Evolutionary conservation across 768 basidiomycete species (phyloP), one percentile per base, ranked within the genome.

Genomic region (Kwoniella bestiolae): DNA sequence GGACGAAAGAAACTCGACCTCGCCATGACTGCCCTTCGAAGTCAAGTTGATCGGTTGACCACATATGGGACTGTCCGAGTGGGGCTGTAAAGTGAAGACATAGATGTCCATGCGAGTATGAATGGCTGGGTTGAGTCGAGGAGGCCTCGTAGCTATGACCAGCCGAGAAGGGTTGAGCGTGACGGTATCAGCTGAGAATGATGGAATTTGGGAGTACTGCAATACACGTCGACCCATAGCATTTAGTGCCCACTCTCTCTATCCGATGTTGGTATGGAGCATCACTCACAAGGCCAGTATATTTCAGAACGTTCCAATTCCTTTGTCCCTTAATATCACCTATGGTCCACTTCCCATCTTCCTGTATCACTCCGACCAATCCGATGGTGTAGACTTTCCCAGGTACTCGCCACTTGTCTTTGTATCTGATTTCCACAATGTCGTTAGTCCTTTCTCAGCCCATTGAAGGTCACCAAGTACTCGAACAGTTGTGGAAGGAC

Each of bases 71-170:
- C 8, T 55, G 52, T 2, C 4, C 29, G 46, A 64, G 31, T 26
- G 74, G 45, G 0, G 69, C 66, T 3, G 3, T 1, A 38, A 18
- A 38, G 2, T 11, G 7, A 80, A 51, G 21, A 79, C 45, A 60
- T 77, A 77, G 50, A 94, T 90, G 72, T 94, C 88, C 75, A 92
- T 90, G 72, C 91, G 91, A 1, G 95, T 97, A 81, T 97, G 94
- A 85, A 84, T 88, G 0, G 94, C 90, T 46, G 86, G 84, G 11
- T 87, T 87, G n/a, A 94, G 85, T 57, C 84, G 73, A 1, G 91
- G 90, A 72, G 95, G 91, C 75, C 94, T 94, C 56, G 92, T 84
- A 4, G 92, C 92, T 75, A 38, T 38, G 35, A 38, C 18, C 7
- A 38, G 95, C 91, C 34, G 92, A 84, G 60, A 98, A 86, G 62